Conservation (phyloP, 345 rosid genomes). For the Lepidium didymum region DNA sequence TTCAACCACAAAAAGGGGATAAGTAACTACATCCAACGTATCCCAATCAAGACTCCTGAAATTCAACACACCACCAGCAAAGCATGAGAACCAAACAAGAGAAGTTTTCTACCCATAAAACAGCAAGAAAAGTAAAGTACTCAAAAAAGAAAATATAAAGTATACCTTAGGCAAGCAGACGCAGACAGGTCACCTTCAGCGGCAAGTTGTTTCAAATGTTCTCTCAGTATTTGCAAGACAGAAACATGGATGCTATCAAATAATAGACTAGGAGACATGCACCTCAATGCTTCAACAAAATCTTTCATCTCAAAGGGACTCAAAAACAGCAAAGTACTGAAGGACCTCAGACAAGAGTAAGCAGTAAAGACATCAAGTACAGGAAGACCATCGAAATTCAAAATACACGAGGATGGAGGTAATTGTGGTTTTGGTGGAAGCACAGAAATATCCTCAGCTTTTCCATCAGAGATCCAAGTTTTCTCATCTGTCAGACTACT, state of each 20-base stretch:
- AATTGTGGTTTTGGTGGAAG: constrained; percentile 56
- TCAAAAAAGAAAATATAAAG: constrained; percentile 5
- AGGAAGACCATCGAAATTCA: constrained; percentile 59
- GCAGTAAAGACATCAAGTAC: constrained; percentile 59
- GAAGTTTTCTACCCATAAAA: not conserved
- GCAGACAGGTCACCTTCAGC: constrained; percentile 80
- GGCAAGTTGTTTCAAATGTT: constrained; percentile 65
- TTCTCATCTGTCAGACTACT: constrained; percentile 58
- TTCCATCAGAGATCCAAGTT: constrained; percentile 13
- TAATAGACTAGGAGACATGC: constrained; percentile 46
- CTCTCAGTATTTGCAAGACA: constrained; percentile 65
- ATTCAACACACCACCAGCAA: constrained; percentile 27
- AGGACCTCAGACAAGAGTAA: constrained; percentile 83
- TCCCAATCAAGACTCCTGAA: constrained; percentile 93
- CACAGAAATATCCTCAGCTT: constrained; percentile 36
- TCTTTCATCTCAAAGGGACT: constrained; percentile 94
- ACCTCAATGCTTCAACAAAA: constrained; percentile 64
- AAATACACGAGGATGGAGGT: constrained; percentile 62
- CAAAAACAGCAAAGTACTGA: constrained; percentile 71
- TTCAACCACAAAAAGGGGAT: constrained; percentile 81
- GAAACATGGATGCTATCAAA: constrained; percentile 81
- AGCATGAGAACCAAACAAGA: constrained; percentile 13
- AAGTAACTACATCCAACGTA: constrained; percentile 67
- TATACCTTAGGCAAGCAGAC: constrained; percentile 82
- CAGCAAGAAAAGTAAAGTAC: constrained; percentile 1